A percentile compares a stretch with the other conserved stretches of the same genome.
These are phyloP conservation scores for Saturnispora dispora DNA, from an alignment of 805 yeast species.

Conservation along the genomic window DNA sequence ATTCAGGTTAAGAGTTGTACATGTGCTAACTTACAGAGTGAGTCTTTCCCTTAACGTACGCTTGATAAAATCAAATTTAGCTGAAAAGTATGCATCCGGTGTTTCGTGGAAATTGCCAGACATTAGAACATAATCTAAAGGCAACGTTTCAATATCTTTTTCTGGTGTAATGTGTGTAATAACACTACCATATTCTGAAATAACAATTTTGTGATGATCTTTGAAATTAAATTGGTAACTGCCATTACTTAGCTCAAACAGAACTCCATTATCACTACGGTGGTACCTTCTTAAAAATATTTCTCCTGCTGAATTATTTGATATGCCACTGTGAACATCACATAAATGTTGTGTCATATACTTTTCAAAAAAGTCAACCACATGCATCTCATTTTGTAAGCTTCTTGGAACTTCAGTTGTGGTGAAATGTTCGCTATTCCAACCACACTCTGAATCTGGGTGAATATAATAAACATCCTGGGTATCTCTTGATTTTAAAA, in stretches of 20 bases:
- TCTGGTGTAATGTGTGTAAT: constrained; percentile 77
- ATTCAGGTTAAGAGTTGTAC: neutral
- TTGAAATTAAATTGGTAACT: constrained; percentile 90
- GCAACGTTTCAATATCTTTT: constrained; percentile 60
- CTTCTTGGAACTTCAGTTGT: constrained; percentile 35
- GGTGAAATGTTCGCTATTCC: constrained; percentile 43
- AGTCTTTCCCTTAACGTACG: constrained; percentile 46
- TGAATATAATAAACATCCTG: constrained; percentile 58
- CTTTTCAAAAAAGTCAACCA: constrained; percentile 78
- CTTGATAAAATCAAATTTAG: constrained; percentile 50
- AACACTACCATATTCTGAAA: constrained; percentile 66
- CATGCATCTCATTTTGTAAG: constrained; percentile 65
- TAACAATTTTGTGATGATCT: constrained; percentile 84
- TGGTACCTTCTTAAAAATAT: constrained; percentile 77
- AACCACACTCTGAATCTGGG: constrained; percentile 40
- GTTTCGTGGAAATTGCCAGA: constrained; percentile 33
- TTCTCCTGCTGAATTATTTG: constrained; percentile 31
- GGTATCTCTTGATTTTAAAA: constrained; percentile 59
- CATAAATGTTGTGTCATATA: constrained; percentile 89
- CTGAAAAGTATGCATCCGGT: constrained; percentile 37
- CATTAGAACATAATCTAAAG: constrained; percentile 39
- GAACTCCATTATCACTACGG: constrained; percentile 68
- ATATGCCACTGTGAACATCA: constrained; percentile 50
- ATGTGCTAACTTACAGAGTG: constrained; percentile 13
- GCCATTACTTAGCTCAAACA: constrained; percentile 91